phyloP scores from a whole-genome alignment of 192 early-diverging fungal genomes.

The Backusella macrospora region DNA sequence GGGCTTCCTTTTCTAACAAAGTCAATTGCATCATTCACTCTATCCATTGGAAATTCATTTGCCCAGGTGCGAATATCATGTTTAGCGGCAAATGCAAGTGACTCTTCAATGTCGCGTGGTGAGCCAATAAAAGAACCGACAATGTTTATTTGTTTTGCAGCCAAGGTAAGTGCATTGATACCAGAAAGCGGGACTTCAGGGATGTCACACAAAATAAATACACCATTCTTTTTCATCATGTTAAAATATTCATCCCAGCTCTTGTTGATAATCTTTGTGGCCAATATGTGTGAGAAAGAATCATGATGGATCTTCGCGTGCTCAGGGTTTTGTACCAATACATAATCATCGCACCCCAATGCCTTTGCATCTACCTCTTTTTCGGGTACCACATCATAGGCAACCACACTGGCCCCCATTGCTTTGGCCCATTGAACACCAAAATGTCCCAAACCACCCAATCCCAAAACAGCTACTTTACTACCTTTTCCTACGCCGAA shows the following conservation, averaged over 20 bases:
- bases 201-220: slow-evolving; percentile 17
- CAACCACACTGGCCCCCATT: slow-evolving; percentile 49
- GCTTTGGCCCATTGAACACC: slow-evolving; percentile 61
- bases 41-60: slow-evolving; percentile 63
- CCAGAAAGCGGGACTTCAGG: slow-evolving; percentile 41
- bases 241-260: slow-evolving; percentile 12
- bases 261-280: not conserved
- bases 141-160: slow-evolving; percentile 49
- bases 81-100: slow-evolving; percentile 67
- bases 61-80: slow-evolving; percentile 63
- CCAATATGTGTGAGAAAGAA: slow-evolving; percentile 11
- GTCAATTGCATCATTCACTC: slow-evolving; percentile 65
- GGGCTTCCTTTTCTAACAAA: slow-evolving; percentile 60
- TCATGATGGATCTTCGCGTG: not conserved
- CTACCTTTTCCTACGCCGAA: slow-evolving; percentile 43
- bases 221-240: slow-evolving; percentile 10
- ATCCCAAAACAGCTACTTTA: slow-evolving; percentile 60
- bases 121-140: slow-evolving; percentile 72
- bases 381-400: slow-evolving; percentile 51
- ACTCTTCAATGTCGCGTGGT: slow-evolving; percentile 56
- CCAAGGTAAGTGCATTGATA: slow-evolving; percentile 46
- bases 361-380: slow-evolving; percentile 56
- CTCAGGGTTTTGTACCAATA: slow-evolving; percentile 12
- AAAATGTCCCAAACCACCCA: slow-evolving; percentile 66
- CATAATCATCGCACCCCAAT: slow-evolving; percentile 59